Evolutionary conservation across 805 yeast species (phyloP).

Genomic region (Monosporozyma siamensis): DNA sequence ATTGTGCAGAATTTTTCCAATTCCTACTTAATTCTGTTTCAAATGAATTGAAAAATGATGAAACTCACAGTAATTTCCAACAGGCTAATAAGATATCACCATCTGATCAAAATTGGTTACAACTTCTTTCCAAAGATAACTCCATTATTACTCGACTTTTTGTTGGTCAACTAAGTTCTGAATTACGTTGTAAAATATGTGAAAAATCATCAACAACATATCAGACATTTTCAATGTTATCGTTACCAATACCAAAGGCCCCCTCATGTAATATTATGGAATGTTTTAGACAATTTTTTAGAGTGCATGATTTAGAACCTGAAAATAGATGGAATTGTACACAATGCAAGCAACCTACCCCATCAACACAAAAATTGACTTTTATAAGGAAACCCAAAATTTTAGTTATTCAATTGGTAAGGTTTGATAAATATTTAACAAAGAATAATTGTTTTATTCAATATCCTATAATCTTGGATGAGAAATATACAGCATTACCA

Average conservation of each 20-base stretch:
- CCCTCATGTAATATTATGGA: slow-evolving; percentile 38
- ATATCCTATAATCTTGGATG: slow-evolving; percentile 58
- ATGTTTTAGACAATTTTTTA: slow-evolving; percentile 71
- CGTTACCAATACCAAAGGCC: slow-evolving; percentile 65
- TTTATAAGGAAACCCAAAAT: slow-evolving; percentile 74
- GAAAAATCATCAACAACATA: slow-evolving; percentile 73
- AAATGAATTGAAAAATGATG: slow-evolving; percentile 61
- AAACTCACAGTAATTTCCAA: background rate
- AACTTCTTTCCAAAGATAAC: slow-evolving; percentile 68
- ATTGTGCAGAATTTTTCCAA: slow-evolving; percentile 86
- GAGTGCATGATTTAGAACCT: slow-evolving; percentile 58
- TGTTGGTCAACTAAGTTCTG: slow-evolving; percentile 85
- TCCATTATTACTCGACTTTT: slow-evolving; percentile 73
- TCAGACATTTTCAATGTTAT: slow-evolving; percentile 69
- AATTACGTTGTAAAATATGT: slow-evolving; percentile 64
- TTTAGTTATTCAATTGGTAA: slow-evolving; percentile 73
- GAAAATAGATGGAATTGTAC: slow-evolving; percentile 86
- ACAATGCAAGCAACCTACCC: slow-evolving; percentile 51
- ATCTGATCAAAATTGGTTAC: slow-evolving; percentile 54
- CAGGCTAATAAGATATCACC: background rate
- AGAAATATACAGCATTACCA: slow-evolving; percentile 53
- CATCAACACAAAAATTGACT: slow-evolving; percentile 56
- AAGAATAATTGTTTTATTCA: slow-evolving; percentile 58
- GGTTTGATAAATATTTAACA: slow-evolving; percentile 44
- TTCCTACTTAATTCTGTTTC: slow-evolving; percentile 83